Evolutionary conservation across 345 rosid species (phyloP).

Genomic region (Populus simonii): DNA sequence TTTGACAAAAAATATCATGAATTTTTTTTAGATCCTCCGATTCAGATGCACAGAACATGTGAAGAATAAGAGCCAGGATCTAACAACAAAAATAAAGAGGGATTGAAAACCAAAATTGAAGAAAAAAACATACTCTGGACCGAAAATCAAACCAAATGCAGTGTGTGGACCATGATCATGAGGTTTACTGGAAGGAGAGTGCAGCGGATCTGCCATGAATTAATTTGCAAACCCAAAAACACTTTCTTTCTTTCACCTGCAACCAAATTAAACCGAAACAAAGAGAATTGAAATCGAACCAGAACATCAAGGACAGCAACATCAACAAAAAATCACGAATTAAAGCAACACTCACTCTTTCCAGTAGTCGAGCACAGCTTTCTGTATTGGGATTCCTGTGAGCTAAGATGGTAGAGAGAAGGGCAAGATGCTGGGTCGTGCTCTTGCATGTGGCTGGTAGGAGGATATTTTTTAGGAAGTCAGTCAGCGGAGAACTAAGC

Average conservation of each 20-base stretch:
- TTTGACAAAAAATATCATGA: not conserved
- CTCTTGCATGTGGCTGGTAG: not conserved
- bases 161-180: not conserved
- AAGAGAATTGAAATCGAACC: not conserved
- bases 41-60: not conserved
- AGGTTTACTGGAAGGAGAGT: not conserved
- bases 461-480: not conserved
- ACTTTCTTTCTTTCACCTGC: not conserved
- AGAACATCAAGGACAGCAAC: not conserved
- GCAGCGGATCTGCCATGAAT: conserved; percentile 9
- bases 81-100: not conserved
- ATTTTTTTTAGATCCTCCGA: not conserved
- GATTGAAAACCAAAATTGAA: not conserved
- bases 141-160: conserved; percentile 7
- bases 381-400: not conserved
- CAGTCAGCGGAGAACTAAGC: not conserved
- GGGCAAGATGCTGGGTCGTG: not conserved
- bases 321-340: not conserved
- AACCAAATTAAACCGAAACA: not conserved
- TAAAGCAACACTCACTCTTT: not conserved
- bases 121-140: conserved; percentile 14
- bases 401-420: not conserved
- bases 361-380: not conserved
- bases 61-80: not conserved
- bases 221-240: not conserved